Conservation (phyloP, 192 early-diverging fungal genomes). For the Anaeromyces robustus region DNA sequence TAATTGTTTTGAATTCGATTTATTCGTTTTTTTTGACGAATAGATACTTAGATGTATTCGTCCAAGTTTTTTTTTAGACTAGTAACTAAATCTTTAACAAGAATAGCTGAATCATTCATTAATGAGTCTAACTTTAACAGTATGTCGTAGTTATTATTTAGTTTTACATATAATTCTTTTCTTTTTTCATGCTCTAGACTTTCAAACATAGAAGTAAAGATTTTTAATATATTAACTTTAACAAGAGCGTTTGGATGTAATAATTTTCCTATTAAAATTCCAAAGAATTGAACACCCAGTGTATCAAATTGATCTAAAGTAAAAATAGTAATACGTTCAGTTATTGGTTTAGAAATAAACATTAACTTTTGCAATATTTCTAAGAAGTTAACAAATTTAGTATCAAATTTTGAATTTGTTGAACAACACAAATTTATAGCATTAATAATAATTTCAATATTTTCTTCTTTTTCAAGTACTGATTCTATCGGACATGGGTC, state of each 20-base stretch:
- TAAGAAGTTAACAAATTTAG: background rate
- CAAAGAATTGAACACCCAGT: background rate
- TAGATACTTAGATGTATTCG: background rate
- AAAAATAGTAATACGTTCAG: background rate
- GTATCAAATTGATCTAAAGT: background rate
- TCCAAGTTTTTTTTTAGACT: background rate
- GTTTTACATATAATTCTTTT: background rate
- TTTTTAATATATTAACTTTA: background rate
- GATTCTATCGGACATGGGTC: background rate
- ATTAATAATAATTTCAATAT: background rate
- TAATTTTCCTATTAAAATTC: background rate
- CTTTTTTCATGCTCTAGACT: background rate
- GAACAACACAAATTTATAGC: background rate
- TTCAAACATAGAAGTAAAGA: background rate
- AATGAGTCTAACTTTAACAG: background rate
- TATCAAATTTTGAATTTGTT: background rate
- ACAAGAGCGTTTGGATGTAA: background rate
- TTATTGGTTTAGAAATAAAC: background rate
- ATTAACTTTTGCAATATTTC: background rate
- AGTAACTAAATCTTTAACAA: background rate
- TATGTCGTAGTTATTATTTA: background rate
- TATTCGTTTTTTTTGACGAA: slow-evolving; percentile 5
- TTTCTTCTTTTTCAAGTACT: background rate
- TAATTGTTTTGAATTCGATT: too few species aligned
- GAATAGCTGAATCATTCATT: background rate